Percentiles rank a stretch among this genome's conserved stretches.
phyloP scores from a whole-genome alignment of 371 early-diverging fungal species.

The Smittium culicis region DNA sequence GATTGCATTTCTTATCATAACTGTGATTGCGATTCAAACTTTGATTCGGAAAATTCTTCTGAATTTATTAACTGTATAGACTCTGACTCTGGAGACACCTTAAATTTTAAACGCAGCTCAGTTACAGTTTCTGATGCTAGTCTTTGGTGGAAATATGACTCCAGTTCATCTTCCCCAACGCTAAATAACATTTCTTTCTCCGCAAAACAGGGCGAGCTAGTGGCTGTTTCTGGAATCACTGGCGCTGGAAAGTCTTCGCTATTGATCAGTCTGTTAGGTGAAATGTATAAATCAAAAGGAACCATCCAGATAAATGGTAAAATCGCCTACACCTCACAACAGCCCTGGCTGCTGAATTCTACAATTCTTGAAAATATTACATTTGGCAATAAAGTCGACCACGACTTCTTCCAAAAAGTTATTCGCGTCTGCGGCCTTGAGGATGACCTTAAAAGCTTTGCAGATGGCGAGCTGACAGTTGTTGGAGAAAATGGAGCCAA shows the following conservation, averaged over 20 bases:
- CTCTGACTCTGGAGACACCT: conserved; percentile 19
- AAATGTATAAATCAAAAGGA: conserved; percentile 58
- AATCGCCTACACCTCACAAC: conserved; percentile 28
- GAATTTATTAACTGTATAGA: not conserved
- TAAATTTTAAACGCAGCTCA: not conserved
- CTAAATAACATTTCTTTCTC: conserved; percentile 46
- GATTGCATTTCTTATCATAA: conserved; percentile 32
- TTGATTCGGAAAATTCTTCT: conserved; percentile 24
- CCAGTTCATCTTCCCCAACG: conserved; percentile 10
- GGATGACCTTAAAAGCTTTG: conserved; percentile 42
- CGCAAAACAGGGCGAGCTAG: conserved; percentile 44
- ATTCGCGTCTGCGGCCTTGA: conserved; percentile 36
- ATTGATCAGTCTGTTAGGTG: conserved; percentile 70
- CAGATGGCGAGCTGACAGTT: conserved; percentile 44
- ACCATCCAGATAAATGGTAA: conserved; percentile 52
- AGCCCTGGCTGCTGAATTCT: conserved; percentile 42
- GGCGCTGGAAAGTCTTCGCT: conserved; percentile 82
- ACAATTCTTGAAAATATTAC: conserved; percentile 42
- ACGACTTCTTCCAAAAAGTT: conserved; percentile 28
- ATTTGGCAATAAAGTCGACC: conserved; percentile 36
- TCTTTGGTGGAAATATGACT: conserved; percentile 32
- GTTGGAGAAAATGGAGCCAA: conserved; percentile 43
- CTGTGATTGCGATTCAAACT: conserved; percentile 10
- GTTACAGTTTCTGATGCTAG: not conserved
- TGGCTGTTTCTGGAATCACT: conserved; percentile 72